These are phyloP conservation scores for Castanea mollissima DNA, from an alignment of 306 rosid species.

Conservation along the genomic window DNA sequence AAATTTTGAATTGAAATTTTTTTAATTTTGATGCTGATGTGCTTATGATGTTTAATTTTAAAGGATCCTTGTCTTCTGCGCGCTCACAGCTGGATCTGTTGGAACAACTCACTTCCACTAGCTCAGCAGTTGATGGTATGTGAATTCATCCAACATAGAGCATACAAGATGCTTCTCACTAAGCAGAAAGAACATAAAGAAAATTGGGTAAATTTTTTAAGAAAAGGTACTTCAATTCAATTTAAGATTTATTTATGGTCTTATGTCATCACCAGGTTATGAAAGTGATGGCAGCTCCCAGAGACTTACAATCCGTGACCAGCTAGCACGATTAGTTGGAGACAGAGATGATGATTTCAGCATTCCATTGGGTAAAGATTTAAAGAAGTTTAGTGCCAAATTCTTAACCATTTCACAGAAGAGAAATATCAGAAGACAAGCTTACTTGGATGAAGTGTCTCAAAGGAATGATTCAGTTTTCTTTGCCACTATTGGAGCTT, in stretches of 20 bases:
- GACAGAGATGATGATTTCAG: constrained; percentile 78
- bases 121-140: constrained; percentile 59
- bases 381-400: constrained; percentile 77
- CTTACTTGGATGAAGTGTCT: constrained; percentile 76
- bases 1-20: not conserved
- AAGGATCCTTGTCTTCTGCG: constrained; percentile 70
- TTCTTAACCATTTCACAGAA: constrained; percentile 79
- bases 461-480: constrained; percentile 84
- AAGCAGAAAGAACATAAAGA: not conserved
- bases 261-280: constrained; percentile 50
- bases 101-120: constrained; percentile 82
- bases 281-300: constrained; percentile 56
- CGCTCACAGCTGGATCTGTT: constrained; percentile 85
- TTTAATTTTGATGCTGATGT: not conserved
- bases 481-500: constrained; percentile 93
- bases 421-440: constrained; percentile 88
- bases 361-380: constrained; percentile 70
- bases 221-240: not conserved
- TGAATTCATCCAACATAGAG: not conserved
- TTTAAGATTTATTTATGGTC: constrained; percentile 7
- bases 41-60: constrained; percentile 11
- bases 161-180: not conserved
- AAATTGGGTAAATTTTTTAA: not conserved
- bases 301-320: constrained; percentile 61
- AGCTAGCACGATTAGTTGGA: constrained; percentile 61